These are phyloP conservation scores for Dendrobium huoshanense DNA, from an alignment of 106 monocot genomes.

Conservation along the genomic window DNA sequence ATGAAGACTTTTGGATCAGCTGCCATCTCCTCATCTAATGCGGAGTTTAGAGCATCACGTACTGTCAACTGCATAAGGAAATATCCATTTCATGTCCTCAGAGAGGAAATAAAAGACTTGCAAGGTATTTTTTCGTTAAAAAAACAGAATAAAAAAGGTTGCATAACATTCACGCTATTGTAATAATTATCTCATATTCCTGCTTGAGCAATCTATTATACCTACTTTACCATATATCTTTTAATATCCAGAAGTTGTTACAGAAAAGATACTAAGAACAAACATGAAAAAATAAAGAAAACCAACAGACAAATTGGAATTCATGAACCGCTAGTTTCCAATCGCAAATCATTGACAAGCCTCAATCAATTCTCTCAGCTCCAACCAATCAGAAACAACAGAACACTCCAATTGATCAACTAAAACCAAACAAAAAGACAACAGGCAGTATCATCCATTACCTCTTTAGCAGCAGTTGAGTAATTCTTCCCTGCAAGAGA, in stretches of 20 bases:
- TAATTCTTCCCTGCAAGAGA: constrained; percentile 31
- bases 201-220: background rate
- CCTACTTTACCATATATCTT: background rate
- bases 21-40: constrained; percentile 98
- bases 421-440: background rate
- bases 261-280: background rate
- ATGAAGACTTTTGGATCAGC: constrained; percentile 87
- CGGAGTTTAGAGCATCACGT: constrained; percentile 92
- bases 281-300: background rate
- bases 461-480: constrained; percentile 62
- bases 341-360: background rate
- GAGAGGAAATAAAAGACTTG: background rate
- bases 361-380: background rate
- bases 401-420: background rate
- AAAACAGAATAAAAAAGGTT: background rate
- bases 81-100: background rate
- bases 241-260: background rate
- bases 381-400: background rate
- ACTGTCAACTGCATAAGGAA: constrained; percentile 60
- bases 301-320: background rate
- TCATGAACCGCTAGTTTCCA: background rate
- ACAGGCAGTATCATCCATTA: constrained; percentile 6
- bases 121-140: too few relatives aligned
- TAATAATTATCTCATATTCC: background rate
- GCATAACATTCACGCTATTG: background rate